Evolutionary conservation across 768 basidiomycete genomes (phyloP), one percentile per base, ranked within the genome.

Genomic region (Termitomyces sp.): DNA sequence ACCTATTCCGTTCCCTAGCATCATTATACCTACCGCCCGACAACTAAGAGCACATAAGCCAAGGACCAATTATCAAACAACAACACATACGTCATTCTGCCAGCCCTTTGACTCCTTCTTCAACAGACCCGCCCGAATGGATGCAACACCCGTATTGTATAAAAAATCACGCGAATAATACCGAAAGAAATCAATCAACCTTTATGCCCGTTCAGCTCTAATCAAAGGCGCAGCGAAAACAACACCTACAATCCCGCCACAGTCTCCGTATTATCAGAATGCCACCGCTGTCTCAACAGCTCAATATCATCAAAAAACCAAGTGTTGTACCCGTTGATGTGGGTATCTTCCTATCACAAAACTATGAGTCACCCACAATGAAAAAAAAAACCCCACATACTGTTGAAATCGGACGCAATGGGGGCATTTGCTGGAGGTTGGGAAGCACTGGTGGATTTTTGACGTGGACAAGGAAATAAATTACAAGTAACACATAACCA

Each of bases 221-320:
- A 47, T 39, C n/a, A n/a, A 47, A 9, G 20, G 41, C 14, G 24
- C 41, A 44, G 36, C 13, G 14, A 16, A 36, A 4, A 16, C 34
- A 16, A 44, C n/a, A 78, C 87, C 61, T 66, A 93, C 92, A 99
- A 75, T 71, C 98, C 94, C 60, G 94, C 96, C 55, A 98, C 92
- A 62, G 81, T 87, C 65, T 99, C 94, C 53, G 82, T 83, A 71
- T 98, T 98, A 62, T 89, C 84, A n/a, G 92, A 95, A 67, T 87
- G 87, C 94, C 95, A 99, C 65, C 90, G 86, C 69, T 91, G 87
- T 64, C 93, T 81, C 56, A 99, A 77, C 37, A 93, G 80, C 66
- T 97, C 94, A 67, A 95, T 88, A 71, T 99, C 96, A 75, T 98
- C 96, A 69, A 98, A 99, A 76, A 99, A 98, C 91, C 93, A 93